Evolutionary conservation across 2,329 filamentous ascomycete genomes (phyloP).

Genomic region (Sarocladiaceae sp.): DNA sequence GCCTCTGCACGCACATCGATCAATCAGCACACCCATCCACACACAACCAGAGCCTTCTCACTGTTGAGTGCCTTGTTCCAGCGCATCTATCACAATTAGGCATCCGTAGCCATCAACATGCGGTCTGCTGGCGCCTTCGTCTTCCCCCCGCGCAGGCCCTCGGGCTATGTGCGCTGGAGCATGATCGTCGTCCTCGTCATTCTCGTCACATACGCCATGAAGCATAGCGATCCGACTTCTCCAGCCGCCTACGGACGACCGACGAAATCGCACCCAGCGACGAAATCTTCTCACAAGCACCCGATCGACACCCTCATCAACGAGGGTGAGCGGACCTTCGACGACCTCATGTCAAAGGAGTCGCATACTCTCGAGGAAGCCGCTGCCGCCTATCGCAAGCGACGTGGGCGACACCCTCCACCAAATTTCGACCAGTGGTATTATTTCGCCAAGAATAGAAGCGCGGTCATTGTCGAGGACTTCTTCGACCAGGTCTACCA

Average conservation of each 20-base stretch:
- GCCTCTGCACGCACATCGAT: too few relatives aligned
- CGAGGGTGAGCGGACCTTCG: constrained; percentile 35
- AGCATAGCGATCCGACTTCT: constrained; percentile 3
- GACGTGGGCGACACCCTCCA: constrained; percentile 55
- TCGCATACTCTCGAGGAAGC: constrained; percentile 47
- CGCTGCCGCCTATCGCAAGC: constrained; percentile 50
- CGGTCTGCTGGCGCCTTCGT: constrained; percentile 28
- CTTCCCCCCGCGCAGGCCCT: constrained; percentile 36
- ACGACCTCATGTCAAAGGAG: constrained; percentile 32
- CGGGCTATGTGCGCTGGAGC: constrained; percentile 35
- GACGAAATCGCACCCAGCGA: constrained; percentile 3
- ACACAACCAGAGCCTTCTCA: too few relatives aligned
- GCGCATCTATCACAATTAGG: too few relatives aligned
- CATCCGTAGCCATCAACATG: too few relatives aligned
- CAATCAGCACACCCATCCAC: too few relatives aligned
- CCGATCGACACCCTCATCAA: constrained; percentile 49
- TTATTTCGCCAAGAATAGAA: constrained; percentile 43
- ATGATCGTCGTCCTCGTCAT: constrained; percentile 30
- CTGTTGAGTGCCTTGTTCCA: too few relatives aligned
- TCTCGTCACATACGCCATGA: constrained; percentile 21
- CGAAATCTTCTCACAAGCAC: constrained; percentile 23
- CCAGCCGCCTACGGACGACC: constrained; percentile 5
- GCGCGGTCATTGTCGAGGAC: constrained; percentile 53
- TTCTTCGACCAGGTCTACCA: constrained; percentile 61
- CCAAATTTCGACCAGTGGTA: constrained; percentile 58